Evolutionary conservation across 805 yeast species (phyloP).

Genomic region (Metschnikowia rubicola): DNA sequence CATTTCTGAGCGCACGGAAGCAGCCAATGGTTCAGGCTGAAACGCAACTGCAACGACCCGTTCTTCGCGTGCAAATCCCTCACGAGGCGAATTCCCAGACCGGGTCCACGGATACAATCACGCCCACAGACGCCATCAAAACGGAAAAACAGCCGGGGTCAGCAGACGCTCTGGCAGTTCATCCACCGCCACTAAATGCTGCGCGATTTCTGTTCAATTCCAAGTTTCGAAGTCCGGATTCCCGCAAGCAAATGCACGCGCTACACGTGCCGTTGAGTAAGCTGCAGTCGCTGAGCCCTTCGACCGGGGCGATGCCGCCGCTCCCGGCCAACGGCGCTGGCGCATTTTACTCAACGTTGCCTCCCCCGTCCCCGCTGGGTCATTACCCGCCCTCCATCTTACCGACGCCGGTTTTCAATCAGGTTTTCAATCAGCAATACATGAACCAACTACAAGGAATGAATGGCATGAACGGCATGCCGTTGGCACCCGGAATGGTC

Average conservation of each 20-base stretch:
- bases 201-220: constrained; percentile 11
- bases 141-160: constrained; percentile 5
- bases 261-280: constrained; percentile 37
- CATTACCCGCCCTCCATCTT: constrained; percentile 20
- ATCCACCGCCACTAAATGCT: constrained; percentile 10
- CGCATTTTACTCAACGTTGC: constrained; percentile 23
- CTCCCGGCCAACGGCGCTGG: constrained; percentile 24
- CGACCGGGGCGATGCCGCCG: constrained; percentile 37
- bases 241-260: constrained; percentile 10
- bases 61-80: constrained; percentile 65
- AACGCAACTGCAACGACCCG: constrained; percentile 43
- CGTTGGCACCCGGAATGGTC: not conserved
- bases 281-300: constrained; percentile 41
- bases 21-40: constrained; percentile 8
- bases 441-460: constrained; percentile 8
- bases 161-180: constrained; percentile 4
- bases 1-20: constrained; percentile 7
- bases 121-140: constrained; percentile 36
- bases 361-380: constrained; percentile 28
- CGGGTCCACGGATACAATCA: constrained; percentile 43
- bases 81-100: constrained; percentile 33
- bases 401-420: constrained; percentile 35
- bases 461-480: not conserved
- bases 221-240: constrained; percentile 19
- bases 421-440: constrained; percentile 28